Evolutionary conservation across 1,284 basidiomycete species (phyloP).

Genomic region (Cystobasidiaceae sp.): DNA sequence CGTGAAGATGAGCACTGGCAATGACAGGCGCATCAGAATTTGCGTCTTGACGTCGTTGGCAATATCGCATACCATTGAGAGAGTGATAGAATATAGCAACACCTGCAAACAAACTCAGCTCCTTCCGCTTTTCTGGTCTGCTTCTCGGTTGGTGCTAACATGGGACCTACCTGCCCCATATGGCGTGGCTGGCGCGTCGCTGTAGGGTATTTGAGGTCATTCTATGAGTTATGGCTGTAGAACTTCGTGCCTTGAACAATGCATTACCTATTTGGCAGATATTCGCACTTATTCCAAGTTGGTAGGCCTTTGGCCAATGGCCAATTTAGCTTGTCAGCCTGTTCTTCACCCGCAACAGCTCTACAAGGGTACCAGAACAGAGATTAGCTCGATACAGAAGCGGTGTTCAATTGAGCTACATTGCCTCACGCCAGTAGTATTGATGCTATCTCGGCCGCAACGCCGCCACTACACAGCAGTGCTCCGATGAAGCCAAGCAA

Average conservation of each 20-base stretch:
- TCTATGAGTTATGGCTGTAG: too few species aligned
- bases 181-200: constrained; percentile 18
- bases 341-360: constrained; percentile 9
- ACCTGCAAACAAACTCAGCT: not conserved
- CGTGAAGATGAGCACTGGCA: constrained; percentile 5
- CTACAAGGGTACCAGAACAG: not conserved
- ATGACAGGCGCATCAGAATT: not conserved
- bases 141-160: not conserved
- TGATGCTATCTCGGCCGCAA: constrained; percentile 3
- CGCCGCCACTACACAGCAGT: not conserved
- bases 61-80: not conserved
- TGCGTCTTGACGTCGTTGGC: not conserved
- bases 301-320: not conserved
- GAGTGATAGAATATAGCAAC: constrained; percentile 12
- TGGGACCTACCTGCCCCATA: constrained; percentile 12
- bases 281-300: constrained; percentile 18
- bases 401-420: too few species aligned
- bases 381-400: too few species aligned
- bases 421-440: constrained; percentile 13
- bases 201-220: too few species aligned
- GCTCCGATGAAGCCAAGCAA: not conserved
- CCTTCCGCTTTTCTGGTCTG: too few species aligned
- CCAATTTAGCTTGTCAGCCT: constrained; percentile 19
- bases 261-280: not conserved
- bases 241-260: too few species aligned